Evolutionary conservation across 2,329 filamentous ascomycete species (phyloP).

Genomic region (Sarocladium oryzae): DNA sequence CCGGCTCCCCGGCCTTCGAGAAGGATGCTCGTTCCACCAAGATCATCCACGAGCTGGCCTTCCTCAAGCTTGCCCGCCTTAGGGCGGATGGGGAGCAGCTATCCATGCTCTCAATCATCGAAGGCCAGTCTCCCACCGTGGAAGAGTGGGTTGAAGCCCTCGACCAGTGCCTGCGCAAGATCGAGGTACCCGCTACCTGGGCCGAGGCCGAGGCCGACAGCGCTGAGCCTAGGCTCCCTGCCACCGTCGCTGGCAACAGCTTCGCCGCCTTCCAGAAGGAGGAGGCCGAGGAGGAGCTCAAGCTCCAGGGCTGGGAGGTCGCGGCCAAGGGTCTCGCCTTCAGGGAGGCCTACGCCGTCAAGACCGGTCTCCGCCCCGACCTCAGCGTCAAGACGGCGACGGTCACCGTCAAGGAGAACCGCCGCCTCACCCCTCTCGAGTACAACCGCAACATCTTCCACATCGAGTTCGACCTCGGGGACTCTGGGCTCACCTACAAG

Average conservation of each 20-base stretch:
- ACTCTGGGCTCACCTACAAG: conserved; percentile 88
- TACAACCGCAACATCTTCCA: conserved; percentile 99
- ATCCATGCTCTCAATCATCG: conserved; percentile 57
- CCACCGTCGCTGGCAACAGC: conserved; percentile 68
- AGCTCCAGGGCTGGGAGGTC: conserved; percentile 70
- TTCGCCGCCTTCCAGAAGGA: conserved; percentile 75
- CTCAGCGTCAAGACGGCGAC: conserved; percentile 78
- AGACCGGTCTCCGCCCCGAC: conserved; percentile 72
- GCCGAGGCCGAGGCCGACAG: conserved; percentile 54
- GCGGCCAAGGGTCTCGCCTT: conserved; percentile 85
- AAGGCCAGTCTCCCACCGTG: conserved; percentile 43
- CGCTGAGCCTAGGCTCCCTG: conserved; percentile 46
- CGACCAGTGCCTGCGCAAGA: conserved; percentile 60
- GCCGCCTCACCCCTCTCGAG: conserved; percentile 75
- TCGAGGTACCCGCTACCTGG: conserved; percentile 79
- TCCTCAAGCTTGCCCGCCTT: conserved; percentile 70
- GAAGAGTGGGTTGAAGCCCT: conserved; percentile 60
- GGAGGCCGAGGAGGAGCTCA: conserved; percentile 59
- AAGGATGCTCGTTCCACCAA: conserved; percentile 58
- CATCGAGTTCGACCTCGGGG: conserved; percentile 94
- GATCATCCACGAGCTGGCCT: conserved; percentile 71
- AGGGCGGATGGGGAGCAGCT: conserved; percentile 55
- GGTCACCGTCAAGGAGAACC: conserved; percentile 90
- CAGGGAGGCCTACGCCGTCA: conserved; percentile 86
- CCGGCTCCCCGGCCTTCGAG: conserved; percentile 60